phyloP scores from a whole-genome alignment of 305 asterid species.

The Fraxinus floribunda region DNA sequence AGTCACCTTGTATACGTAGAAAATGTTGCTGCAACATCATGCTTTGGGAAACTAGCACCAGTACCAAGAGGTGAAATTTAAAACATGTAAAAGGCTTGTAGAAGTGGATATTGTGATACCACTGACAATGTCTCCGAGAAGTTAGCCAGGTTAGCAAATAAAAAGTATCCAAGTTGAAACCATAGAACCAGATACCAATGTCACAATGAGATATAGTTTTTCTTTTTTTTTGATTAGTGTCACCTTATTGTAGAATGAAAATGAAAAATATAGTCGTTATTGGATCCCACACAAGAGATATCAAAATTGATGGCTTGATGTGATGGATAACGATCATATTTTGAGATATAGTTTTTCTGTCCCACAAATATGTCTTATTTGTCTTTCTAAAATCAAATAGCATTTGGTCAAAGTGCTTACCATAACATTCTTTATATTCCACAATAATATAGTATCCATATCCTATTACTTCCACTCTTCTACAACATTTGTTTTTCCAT shows the following conservation, averaged over 20 bases:
- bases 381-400: neutral
- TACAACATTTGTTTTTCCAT: neutral
- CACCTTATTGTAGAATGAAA: no score
- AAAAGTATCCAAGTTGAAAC: neutral
- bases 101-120: neutral
- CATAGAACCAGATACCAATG: neutral
- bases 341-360: neutral
- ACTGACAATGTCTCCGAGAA: neutral
- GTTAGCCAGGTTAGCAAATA: neutral
- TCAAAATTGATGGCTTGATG: no score
- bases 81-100: neutral
- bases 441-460: neutral
- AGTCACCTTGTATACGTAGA: neutral
- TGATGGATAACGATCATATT: no score
- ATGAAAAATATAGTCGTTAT: no score
- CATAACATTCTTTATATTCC: neutral
- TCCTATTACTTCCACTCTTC: neutral
- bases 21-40: neutral
- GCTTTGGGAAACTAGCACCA: neutral
- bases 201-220: neutral
- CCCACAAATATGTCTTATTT: neutral
- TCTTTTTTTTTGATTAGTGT: no score
- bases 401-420: neutral
- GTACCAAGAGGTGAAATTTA: neutral
- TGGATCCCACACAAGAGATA: no score